phyloP scores from a whole-genome alignment of 306 rosid species.

The Cicer chorassanicum region DNA sequence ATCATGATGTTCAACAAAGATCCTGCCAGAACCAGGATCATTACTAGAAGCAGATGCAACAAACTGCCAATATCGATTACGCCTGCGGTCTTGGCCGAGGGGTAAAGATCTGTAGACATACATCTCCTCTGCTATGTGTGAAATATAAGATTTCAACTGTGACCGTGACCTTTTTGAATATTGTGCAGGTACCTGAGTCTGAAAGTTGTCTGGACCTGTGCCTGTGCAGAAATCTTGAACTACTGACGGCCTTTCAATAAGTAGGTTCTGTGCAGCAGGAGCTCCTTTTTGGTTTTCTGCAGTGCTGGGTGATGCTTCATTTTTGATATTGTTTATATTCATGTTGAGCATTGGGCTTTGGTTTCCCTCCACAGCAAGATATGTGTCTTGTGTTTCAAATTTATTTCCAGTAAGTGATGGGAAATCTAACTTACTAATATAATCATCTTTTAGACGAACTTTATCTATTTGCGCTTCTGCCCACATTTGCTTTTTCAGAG shows the following conservation, averaged over 20 bases:
- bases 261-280: slow-evolving; percentile 53
- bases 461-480: slow-evolving; percentile 97
- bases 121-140: slow-evolving; percentile 96
- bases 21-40: slow-evolving; percentile 99
- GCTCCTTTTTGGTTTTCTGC: slow-evolving; percentile 65
- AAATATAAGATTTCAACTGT: slow-evolving; percentile 88
- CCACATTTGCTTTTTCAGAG: slow-evolving; percentile 99
- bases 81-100: slow-evolving; percentile 99
- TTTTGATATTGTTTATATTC: slow-evolving; percentile 53
- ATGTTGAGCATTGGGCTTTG: slow-evolving; percentile 81
- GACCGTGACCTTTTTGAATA: slow-evolving; percentile 93
- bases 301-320: slow-evolving; percentile 68
- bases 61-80: slow-evolving; percentile 94
- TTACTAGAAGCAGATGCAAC: slow-evolving; percentile 90
- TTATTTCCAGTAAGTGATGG: slow-evolving; percentile 61
- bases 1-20: slow-evolving; percentile 78
- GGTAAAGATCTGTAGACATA: slow-evolving; percentile 94
- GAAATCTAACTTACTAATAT: slow-evolving; percentile 61
- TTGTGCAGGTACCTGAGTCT: slow-evolving; percentile 72
- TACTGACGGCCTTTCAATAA: slow-evolving; percentile 59
- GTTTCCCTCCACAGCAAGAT: slow-evolving; percentile 65
- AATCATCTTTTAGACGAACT: slow-evolving; percentile 85
- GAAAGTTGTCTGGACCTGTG: slow-evolving; percentile 68
- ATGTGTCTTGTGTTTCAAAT: slow-evolving; percentile 62
- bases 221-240: slow-evolving; percentile 65